Percentiles rank a stretch among this genome's conserved stretches.
phyloP scores from a whole-genome alignment of 768 basidiomycete genomes.

The Podaxis sp. region DNA sequence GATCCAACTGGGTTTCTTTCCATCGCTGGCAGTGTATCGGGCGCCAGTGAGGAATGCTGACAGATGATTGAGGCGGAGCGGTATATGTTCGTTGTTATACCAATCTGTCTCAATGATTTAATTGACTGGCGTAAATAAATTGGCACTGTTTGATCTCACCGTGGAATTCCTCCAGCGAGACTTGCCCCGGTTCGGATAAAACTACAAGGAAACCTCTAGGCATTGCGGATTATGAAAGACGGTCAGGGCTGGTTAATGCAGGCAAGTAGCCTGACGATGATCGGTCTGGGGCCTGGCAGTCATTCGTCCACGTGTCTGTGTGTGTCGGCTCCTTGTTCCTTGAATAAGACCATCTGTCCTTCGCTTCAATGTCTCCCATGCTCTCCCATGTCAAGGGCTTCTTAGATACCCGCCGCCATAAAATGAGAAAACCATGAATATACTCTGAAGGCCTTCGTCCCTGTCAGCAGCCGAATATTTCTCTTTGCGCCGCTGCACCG shows the following conservation, averaged over 20 bases:
- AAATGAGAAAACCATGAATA: no score
- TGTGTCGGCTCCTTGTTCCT: no score
- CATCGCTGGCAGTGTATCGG: constrained; percentile 36
- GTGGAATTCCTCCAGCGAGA: constrained; percentile 44
- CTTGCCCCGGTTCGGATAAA: constrained; percentile 40
- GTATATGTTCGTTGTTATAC: constrained; percentile 56
- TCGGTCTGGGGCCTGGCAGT: not conserved
- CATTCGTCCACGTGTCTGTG: no score
- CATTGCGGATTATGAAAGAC: constrained; percentile 23
- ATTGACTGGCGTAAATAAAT: not conserved
- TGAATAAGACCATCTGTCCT: no score
- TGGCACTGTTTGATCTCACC: constrained; percentile 19
- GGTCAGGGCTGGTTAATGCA: not conserved
- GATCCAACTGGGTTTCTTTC: constrained; percentile 35
- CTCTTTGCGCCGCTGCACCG: no score
- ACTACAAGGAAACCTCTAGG: constrained; percentile 43
- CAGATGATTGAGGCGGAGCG: constrained; percentile 41
- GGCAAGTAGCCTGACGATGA: not conserved
- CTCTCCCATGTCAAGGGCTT: no score
- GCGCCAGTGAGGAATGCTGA: constrained; percentile 45
- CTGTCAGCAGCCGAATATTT: no score
- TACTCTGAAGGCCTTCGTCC: no score
- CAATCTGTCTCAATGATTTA: constrained; percentile 28
- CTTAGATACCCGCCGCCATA: no score
- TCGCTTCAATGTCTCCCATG: no score